These are phyloP conservation scores for Lavandula angustifolia DNA, from an alignment of 257 asterid genomes.

Conservation along the genomic window DNA sequence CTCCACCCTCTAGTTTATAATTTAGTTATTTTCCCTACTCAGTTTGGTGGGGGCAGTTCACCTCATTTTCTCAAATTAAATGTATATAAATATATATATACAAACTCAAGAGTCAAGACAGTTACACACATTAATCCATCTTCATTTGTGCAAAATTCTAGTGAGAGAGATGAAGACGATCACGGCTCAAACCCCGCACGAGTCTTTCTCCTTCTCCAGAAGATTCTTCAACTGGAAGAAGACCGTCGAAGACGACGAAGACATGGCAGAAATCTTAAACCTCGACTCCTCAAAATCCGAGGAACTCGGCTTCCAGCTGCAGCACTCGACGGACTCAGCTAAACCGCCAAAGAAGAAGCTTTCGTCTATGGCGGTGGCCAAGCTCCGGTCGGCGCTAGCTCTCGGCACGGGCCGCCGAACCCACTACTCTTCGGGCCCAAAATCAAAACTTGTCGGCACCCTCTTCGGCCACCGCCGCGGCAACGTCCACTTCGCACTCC, in stretches of 20 bases:
- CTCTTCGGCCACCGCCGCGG: conserved; percentile 84
- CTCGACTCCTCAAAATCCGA: conserved; percentile 30
- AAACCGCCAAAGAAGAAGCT: conserved; percentile 50
- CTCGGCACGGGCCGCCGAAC: conserved; percentile 42
- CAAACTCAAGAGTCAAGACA: neutral
- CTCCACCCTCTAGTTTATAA: no score
- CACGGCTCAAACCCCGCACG: conserved; percentile 59
- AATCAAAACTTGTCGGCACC: conserved; percentile 65
- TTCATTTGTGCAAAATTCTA: no score
- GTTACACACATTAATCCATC: neutral
- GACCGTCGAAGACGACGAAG: conserved; percentile 60
- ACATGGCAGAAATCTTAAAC: conserved; percentile 47
- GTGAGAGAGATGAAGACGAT: conserved; percentile 54
- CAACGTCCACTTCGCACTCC: conserved; percentile 75
- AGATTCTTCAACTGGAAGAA: conserved; percentile 71
- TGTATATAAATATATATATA: neutral
- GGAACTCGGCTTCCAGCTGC: conserved; percentile 32
- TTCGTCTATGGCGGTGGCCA: conserved; percentile 44
- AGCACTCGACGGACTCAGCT: conserved; percentile 35
- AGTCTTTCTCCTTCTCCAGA: conserved; percentile 83
- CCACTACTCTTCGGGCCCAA: conserved; percentile 44
- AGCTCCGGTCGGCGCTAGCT: conserved; percentile 50
- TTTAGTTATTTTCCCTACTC: conserved; percentile 27
- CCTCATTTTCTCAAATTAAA: conserved; percentile 56
- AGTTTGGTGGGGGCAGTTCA: conserved; percentile 71